Base-by-base conservation (phyloP, 352 stramenopile genomes). In the Peronospora belbahrii region DNA sequence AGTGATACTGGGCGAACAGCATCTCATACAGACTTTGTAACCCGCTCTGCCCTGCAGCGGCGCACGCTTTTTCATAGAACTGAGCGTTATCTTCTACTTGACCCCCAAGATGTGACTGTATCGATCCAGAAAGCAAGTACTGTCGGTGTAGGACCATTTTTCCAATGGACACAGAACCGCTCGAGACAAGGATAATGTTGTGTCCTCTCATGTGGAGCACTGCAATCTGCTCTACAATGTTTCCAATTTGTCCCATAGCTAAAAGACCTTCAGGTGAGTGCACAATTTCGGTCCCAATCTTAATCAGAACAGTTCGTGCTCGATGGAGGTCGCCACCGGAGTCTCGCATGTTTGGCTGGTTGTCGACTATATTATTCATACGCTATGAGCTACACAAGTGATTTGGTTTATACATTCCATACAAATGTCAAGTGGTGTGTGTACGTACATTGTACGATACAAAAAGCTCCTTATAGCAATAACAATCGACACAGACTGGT, bases 21-120 rank as follows among this genome's bases (percentile, higher is more conserved):
- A 89, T 83, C 61, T 92, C 81, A 38, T 92, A 92, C 6, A 92
- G 63, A 54, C 75, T 87, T 56, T 92, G 81, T 30, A 92, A 62
- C 0, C 81, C 81, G 46, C 74, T 88, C 53, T 92, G 81, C 2
- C 81, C 81, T 10, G 74, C 77, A 1, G 71, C 74, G 2, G 70
- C 69, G 22, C 73, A 83, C 19, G 74, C 75, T 41, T 88, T 90
- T 35, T 90, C 76, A 32, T 76, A 82, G 37, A 90, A 88, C 19
- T 73, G 45, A 5, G 74, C 63, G 30, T 68, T 69, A 19, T 77
- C 58, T 20, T 60, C 72, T 17, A 85, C 65, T 8, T 70, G 74
- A 0, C 78, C 78, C 17, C 75, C 78, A 7, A 92, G 41, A 42
- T 92, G 81, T 5, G 74, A 81, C 62, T 88, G 69, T 78, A 92